Conservation (phyloP, 768 basidiomycete genomes). For the Termitomyces sp. region DNA sequence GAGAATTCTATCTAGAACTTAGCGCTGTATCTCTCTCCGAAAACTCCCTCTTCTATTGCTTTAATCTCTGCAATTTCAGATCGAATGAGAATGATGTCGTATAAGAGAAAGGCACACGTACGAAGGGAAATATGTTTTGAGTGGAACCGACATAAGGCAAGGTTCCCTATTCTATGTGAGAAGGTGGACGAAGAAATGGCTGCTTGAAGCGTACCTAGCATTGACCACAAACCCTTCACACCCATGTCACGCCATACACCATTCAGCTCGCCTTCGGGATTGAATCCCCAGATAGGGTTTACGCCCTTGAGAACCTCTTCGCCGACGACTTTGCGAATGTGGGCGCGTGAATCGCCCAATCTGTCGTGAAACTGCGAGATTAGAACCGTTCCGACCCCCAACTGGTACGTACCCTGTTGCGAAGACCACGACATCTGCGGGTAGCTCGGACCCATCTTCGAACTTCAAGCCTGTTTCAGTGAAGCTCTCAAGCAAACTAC, state of each 20-base stretch:
- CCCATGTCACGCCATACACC: slow-evolving; percentile 49
- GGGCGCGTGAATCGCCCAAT: slow-evolving; percentile 35
- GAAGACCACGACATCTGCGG: slow-evolving; percentile 25
- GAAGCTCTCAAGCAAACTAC: slow-evolving; percentile 39
- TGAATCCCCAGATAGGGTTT: slow-evolving; percentile 56
- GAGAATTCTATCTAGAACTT: neutral
- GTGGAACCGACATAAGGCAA: slow-evolving; percentile 53
- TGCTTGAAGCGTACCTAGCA: slow-evolving; percentile 40
- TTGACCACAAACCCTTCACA: slow-evolving; percentile 49
- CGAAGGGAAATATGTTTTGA: slow-evolving; percentile 62
- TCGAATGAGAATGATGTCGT: neutral
- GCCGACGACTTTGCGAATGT: slow-evolving; percentile 38
- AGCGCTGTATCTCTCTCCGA: slow-evolving; percentile 12
- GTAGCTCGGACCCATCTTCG: slow-evolving; percentile 35
- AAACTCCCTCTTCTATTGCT: slow-evolving; percentile 13
- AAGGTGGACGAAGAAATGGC: neutral
- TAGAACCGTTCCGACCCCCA: neutral
- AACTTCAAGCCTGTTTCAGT: slow-evolving; percentile 38
- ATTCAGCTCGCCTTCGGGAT: slow-evolving; percentile 56
- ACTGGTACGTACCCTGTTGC: slow-evolving; percentile 37
- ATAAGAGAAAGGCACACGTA: slow-evolving; percentile 28
- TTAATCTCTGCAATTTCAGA: slow-evolving; percentile 9
- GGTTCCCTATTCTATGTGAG: slow-evolving; percentile 35
- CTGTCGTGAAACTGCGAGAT: slow-evolving; percentile 19
- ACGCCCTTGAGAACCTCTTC: slow-evolving; percentile 37